Conservation (phyloP, 495 filamentous ascomycete genomes). For the Daldinia grandis region DNA sequence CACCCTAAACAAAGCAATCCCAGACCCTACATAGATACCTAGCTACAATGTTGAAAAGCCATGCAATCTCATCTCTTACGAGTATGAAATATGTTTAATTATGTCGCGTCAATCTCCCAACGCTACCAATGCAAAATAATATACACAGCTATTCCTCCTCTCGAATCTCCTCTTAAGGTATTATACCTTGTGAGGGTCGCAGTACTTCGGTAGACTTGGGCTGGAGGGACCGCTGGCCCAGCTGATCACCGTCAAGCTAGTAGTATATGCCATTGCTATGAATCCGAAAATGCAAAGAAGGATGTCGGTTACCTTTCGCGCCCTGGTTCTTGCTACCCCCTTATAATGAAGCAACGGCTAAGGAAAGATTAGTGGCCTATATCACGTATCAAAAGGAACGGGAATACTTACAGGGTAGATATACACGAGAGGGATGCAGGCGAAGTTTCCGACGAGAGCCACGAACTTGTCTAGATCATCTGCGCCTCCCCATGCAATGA, state of each 20-base stretch:
- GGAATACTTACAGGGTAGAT: conserved; percentile 85
- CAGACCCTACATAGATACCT: not conserved
- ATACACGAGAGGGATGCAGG: conserved; percentile 95
- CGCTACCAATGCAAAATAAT: conserved; percentile 26
- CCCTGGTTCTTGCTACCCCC: conserved; percentile 71
- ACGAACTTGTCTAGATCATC: conserved; percentile 98
- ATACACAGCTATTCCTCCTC: conserved; percentile 19
- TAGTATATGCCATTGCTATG: conserved; percentile 90
- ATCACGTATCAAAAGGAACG: not conserved
- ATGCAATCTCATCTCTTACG: conserved; percentile 15
- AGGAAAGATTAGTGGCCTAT: conserved; percentile 32
- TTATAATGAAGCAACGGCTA: conserved; percentile 89
- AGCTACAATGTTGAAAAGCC: conserved; percentile 18
- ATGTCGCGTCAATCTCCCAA: conserved; percentile 19
- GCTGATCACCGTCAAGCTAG: conserved; percentile 78
- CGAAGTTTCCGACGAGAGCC: conserved; percentile 93
- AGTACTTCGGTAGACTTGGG: conserved; percentile 57
- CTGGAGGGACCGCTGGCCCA: conserved; percentile 67
- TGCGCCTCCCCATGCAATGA: conserved; percentile 90
- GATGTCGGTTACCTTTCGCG: conserved; percentile 75
- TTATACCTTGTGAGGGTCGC: conserved; percentile 48
- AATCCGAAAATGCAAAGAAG: conserved; percentile 80
- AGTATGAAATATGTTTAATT: conserved; percentile 14
- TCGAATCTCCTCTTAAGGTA: not conserved
- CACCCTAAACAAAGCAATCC: conserved; percentile 6